phyloP scores from a whole-genome alignment of 139 green algal species.

The Volvox africanus region DNA sequence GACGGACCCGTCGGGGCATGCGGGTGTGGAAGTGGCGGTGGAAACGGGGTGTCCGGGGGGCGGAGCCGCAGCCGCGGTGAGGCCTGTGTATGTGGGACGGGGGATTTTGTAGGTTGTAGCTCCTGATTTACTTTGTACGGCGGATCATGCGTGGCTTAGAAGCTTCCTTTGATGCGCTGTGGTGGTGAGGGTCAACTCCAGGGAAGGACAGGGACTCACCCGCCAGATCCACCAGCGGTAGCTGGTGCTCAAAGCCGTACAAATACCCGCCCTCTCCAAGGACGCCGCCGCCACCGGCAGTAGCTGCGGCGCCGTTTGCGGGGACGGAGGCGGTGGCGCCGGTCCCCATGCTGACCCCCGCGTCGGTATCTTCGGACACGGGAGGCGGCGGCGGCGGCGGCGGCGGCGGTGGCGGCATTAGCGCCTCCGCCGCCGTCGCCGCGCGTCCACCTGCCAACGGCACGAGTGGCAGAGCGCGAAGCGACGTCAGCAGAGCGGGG shows the following conservation, averaged over 20 bases:
- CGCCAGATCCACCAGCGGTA: slow-evolving; percentile 20
- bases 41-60: background rate
- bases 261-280: slow-evolving; percentile 31
- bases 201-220: no score
- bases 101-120: background rate
- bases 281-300: background rate
- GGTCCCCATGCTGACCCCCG: background rate
- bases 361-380: background rate
- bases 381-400: background rate
- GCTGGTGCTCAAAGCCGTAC: slow-evolving; percentile 42
- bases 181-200: no score
- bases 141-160: no score
- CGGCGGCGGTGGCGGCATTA: slow-evolving; percentile 7
- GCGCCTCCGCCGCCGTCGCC: slow-evolving; percentile 9
- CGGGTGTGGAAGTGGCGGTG: background rate
- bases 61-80: background rate
- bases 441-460: slow-evolving; percentile 4
- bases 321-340: no score
- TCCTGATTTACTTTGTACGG: no score
- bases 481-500: background rate
- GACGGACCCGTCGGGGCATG: background rate
- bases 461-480: slow-evolving; percentile 24
- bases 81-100: background rate
- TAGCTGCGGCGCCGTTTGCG: no score
- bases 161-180: no score